Percentiles rank a stretch among this genome's conserved stretches.
Conservation (phyloP, 768 basidiomycete genomes). For the Hericium erinaceus region DNA sequence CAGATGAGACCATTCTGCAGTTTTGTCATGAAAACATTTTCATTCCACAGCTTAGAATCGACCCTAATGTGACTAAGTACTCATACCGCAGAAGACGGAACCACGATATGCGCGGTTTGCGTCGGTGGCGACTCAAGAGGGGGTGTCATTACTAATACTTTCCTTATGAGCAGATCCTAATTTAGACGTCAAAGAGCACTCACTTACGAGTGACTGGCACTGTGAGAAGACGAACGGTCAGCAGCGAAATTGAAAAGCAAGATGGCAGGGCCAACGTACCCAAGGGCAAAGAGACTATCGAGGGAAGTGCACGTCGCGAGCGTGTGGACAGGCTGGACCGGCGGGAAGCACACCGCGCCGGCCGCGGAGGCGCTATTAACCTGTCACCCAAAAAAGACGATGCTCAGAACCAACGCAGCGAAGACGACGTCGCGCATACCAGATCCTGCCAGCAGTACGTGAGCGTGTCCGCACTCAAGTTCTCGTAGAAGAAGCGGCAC, state of each 20-base stretch:
- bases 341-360: slow-evolving; percentile 2
- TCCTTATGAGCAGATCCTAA: neutral
- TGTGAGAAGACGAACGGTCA: neutral
- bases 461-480: neutral
- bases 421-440: neutral
- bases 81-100: no score
- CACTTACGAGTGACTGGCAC: neutral
- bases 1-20: neutral
- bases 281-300: neutral
- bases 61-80: neutral
- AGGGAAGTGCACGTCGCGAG: neutral
- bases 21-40: neutral
- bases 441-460: neutral
- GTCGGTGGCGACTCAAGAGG: neutral
- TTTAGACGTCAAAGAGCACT: neutral
- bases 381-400: neutral
- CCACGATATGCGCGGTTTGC: neutral
- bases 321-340: neutral
- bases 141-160: neutral
- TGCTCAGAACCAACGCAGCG: neutral
- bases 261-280: neutral
- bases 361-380: neutral
- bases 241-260: neutral
- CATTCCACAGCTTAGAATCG: neutral
- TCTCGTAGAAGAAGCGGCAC: neutral